Percentiles rank a stretch among this genome's conserved stretches.
phyloP scores from a whole-genome alignment of 2,329 filamentous ascomycete species.

The Cladosporium colombiae region DNA sequence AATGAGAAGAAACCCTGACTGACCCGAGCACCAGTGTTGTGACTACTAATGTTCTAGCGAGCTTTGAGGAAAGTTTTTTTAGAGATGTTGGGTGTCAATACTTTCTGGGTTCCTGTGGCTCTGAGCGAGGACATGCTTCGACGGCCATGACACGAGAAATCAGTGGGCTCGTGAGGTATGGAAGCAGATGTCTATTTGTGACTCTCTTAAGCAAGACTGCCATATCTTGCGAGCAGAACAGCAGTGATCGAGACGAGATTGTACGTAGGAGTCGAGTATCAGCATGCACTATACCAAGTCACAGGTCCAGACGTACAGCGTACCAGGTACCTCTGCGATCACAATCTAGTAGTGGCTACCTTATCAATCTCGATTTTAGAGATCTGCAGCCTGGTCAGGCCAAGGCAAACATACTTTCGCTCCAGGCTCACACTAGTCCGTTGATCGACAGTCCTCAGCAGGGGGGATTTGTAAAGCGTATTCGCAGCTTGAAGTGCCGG shows the following conservation, averaged over 20 bases:
- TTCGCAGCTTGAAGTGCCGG: not conserved
- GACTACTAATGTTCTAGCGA: no score
- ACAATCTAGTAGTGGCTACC: not conserved
- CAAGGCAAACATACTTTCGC: not conserved
- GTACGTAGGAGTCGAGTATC: not conserved
- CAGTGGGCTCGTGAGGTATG: no score
- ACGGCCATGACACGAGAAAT: no score
- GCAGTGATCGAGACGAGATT: not conserved
- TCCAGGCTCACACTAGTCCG: not conserved
- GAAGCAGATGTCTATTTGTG: no score
- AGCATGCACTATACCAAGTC: not conserved
- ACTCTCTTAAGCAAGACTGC: no score
- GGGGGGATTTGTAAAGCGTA: not conserved
- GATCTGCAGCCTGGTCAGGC: not conserved
- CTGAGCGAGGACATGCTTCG: no score
- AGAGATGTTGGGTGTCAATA: no score
- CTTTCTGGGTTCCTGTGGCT: no score
- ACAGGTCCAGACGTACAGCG: not conserved
- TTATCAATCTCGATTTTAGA: not conserved
- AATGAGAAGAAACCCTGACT: not conserved
- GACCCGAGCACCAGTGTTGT: not conserved
- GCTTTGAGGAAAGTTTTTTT: no score
- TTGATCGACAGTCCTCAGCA: constrained; percentile 10
- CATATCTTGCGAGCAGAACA: not conserved
- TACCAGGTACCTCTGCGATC: not conserved